Conservation (phyloP, 73 alveolate species). For the Tetrahymena thermophila region DNA sequence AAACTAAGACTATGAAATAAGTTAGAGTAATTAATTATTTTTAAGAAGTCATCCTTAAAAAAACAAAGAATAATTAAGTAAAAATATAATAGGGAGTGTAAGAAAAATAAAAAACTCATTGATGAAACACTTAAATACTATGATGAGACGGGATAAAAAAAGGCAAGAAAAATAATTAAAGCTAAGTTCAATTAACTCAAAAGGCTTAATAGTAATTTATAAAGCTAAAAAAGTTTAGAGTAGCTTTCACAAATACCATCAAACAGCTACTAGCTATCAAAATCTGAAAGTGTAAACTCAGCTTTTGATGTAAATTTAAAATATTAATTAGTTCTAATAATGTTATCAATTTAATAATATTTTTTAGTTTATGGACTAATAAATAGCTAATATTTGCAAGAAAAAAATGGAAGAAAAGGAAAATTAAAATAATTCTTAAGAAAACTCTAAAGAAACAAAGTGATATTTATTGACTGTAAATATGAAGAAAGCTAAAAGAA, state of each 20-base stretch:
- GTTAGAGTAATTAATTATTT: background rate
- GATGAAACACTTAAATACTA: background rate
- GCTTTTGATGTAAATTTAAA: background rate
- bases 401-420: background rate
- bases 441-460: background rate
- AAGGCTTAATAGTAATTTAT: background rate
- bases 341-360: background rate
- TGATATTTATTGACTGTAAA: too few species aligned
- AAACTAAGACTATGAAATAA: background rate
- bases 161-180: background rate
- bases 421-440: background rate
- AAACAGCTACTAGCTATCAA: background rate
- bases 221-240: background rate
- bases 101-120: background rate
- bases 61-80: background rate
- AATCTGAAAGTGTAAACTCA: background rate
- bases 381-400: background rate
- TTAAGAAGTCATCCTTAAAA: background rate
- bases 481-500: too few species aligned
- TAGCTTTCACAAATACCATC: background rate
- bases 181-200: background rate
- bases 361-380: background rate
- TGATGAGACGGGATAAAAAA: background rate
- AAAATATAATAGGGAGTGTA: background rate
- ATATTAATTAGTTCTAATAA: background rate